A percentile compares a stretch with the other conserved stretches of the same genome.
These are phyloP conservation scores for Jamesozyma gamospora DNA, from an alignment of 805 yeast genomes.

Conservation along the genomic window DNA sequence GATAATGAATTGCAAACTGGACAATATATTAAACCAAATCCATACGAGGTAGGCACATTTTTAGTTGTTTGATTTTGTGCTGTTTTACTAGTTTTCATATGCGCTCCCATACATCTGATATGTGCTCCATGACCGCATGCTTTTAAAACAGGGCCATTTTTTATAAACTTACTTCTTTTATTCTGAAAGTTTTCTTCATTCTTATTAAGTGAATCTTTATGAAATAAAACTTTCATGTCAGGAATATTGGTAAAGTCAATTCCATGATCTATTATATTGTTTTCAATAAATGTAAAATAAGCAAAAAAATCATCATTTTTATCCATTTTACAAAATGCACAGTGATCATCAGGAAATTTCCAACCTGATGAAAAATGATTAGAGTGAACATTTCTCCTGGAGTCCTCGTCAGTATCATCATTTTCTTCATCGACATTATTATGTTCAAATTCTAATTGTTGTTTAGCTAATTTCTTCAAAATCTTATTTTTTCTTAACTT, in stretches of 20 bases:
- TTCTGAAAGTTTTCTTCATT: neutral
- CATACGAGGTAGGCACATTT: slow-evolving; percentile 66
- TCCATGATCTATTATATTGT: slow-evolving; percentile 19
- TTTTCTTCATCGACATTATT: slow-evolving; percentile 31
- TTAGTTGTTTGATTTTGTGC: slow-evolving; percentile 67
- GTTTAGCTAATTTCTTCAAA: slow-evolving; percentile 68
- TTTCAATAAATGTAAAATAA: slow-evolving; percentile 25
- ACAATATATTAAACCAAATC: slow-evolving; percentile 68
- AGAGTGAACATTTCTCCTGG: neutral
- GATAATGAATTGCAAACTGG: slow-evolving; percentile 85
- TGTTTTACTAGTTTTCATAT: slow-evolving; percentile 43
- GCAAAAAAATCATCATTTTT: slow-evolving; percentile 22
- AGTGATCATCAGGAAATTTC: slow-evolving; percentile 19
- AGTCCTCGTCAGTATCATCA: neutral
- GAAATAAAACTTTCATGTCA: too few relatives aligned
- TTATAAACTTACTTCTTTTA: neutral
- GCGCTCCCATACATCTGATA: slow-evolving; percentile 60
- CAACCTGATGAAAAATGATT: slow-evolving; percentile 5
- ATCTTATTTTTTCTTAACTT: slow-evolving; percentile 59
- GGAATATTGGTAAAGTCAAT: slow-evolving; percentile 19
- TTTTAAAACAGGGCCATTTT: slow-evolving; percentile 14
- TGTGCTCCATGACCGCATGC: slow-evolving; percentile 97
- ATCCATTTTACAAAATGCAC: slow-evolving; percentile 27
- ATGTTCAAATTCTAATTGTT: slow-evolving; percentile 66
- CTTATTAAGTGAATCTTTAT: neutral